phyloP scores from a whole-genome alignment of 768 basidiomycete species.

The Tulasnella sp. region DNA sequence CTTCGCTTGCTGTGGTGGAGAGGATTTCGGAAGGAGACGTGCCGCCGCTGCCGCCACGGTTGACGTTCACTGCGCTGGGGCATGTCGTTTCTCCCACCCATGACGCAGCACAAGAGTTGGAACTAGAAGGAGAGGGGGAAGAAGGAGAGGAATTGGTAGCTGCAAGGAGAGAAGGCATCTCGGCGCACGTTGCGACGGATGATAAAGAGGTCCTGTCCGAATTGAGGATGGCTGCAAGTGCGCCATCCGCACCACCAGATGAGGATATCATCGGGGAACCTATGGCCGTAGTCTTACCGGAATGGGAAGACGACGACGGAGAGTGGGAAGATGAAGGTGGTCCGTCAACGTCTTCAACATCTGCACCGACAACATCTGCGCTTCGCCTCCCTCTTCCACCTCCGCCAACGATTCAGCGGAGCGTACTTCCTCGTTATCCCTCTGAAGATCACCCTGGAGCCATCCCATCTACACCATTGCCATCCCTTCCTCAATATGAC shows the following conservation, averaged over 20 bases:
- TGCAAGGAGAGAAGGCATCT: neutral
- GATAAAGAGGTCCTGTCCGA: conserved; percentile 13
- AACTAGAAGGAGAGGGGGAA: neutral
- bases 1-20: neutral
- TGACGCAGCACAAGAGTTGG: neutral
- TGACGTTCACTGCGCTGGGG: neutral
- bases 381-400: neutral
- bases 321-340: neutral
- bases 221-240: conserved; percentile 1
- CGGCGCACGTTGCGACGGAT: conserved; percentile 18
- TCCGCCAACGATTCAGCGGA: neutral
- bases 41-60: no score
- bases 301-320: conserved; percentile 7
- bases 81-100: no score
- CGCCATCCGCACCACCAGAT: neutral
- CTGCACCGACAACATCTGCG: neutral
- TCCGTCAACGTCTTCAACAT: neutral
- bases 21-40: neutral
- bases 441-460: neutral
- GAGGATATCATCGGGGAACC: neutral
- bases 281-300: neutral
- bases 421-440: neutral
- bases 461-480: neutral
- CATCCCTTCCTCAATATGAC: neutral
- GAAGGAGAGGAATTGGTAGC: neutral